Evolutionary conservation across 371 early-diverging fungal genomes (phyloP).

Genomic region (Mortierella polycephala): DNA sequence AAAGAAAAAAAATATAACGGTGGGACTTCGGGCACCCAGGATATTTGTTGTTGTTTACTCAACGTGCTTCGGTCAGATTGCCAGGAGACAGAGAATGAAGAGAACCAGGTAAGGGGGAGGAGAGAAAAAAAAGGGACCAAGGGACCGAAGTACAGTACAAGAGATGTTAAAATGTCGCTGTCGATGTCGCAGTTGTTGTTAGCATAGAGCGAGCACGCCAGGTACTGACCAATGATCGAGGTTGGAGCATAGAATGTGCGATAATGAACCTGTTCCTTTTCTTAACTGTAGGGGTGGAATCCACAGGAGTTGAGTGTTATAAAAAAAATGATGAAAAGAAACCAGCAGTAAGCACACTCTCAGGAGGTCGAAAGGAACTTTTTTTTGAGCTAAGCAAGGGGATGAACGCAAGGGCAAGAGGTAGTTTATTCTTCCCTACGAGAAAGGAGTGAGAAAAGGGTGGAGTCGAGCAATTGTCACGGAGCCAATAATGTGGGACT

Average conservation of each 20-base stretch:
- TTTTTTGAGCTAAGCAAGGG: background rate
- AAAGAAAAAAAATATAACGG: background rate
- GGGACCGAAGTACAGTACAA: background rate
- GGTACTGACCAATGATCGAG: constrained; percentile 6
- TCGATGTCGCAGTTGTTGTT: background rate
- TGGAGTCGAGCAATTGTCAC: no score
- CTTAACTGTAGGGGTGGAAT: constrained; percentile 14
- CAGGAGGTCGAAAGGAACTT: constrained; percentile 7
- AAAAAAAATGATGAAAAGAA: background rate
- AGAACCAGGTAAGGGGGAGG: background rate
- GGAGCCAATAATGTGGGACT: no score
- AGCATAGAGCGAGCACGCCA: background rate
- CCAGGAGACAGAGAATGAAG: constrained; percentile 4
- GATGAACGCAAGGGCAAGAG: background rate
- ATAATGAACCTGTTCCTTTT: constrained; percentile 20
- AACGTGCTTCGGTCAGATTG: background rate
- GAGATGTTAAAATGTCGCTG: background rate
- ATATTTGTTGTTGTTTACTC: background rate
- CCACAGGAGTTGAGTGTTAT: background rate
- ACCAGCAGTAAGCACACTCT: constrained; percentile 2
- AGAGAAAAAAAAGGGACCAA: background rate
- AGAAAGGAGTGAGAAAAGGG: no score
- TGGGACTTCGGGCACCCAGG: background rate
- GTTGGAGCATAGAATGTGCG: background rate
- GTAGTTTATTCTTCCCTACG: no score